phyloP scores from a whole-genome alignment of 1,284 basidiomycete genomes.

The Sanguinoderma infundibulare region DNA sequence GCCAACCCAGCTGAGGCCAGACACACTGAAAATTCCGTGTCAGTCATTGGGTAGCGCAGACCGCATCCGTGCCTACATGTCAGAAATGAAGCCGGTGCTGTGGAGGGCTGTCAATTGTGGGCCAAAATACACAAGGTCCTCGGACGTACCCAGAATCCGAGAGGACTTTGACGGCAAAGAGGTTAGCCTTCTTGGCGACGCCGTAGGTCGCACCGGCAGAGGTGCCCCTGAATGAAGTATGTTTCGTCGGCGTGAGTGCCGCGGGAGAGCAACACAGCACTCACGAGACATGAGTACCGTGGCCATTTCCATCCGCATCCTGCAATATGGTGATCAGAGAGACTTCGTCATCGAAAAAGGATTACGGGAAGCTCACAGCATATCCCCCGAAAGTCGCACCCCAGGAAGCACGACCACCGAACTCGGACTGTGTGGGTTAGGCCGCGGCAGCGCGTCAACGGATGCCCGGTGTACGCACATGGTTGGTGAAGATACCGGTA shows the following conservation, averaged over 20 bases:
- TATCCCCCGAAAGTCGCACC: conserved; percentile 52
- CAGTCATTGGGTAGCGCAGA: conserved; percentile 35
- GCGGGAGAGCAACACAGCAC: conserved; percentile 12
- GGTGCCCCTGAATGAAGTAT: conserved; percentile 43
- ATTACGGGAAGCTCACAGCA: conserved; percentile 14
- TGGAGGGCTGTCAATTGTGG: conserved; percentile 58
- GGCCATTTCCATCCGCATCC: conserved; percentile 63
- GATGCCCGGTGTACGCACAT: conserved; percentile 37
- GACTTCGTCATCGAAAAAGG: neutral
- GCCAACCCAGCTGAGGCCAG: conserved; percentile 47
- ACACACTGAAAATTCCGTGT: conserved; percentile 37
- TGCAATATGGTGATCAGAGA: conserved; percentile 42
- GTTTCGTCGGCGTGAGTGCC: conserved; percentile 43
- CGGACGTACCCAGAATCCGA: conserved; percentile 54
- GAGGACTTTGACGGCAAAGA: conserved; percentile 80
- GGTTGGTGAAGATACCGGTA: conserved; percentile 64
- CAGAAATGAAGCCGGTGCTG: conserved; percentile 43
- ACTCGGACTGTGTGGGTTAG: conserved; percentile 45
- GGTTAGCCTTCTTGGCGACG: conserved; percentile 69
- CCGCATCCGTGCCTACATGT: conserved; percentile 23
- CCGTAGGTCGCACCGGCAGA: conserved; percentile 66
- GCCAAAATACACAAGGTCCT: neutral
- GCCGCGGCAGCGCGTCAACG: no score
- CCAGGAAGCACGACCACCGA: conserved; percentile 73
- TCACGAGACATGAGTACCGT: conserved; percentile 48